Evolutionary conservation across 78 protist species (phyloP).

Genomic region (Dictyostelium brefeldianum): DNA sequence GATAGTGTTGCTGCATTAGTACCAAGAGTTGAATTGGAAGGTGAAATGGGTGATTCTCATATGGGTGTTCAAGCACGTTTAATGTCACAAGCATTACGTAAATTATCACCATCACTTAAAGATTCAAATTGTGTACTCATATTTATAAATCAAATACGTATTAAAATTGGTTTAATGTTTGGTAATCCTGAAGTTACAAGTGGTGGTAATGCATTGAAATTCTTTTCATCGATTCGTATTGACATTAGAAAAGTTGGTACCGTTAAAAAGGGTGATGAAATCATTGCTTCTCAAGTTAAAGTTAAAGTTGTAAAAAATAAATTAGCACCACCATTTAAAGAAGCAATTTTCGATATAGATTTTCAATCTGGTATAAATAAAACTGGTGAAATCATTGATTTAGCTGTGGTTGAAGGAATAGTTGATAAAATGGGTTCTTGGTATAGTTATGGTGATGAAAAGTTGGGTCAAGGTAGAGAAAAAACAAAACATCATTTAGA

Average conservation of each 20-base stretch:
- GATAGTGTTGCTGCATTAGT: conserved; percentile 89
- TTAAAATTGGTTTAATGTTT: conserved; percentile 90
- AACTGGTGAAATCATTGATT: conserved; percentile 83
- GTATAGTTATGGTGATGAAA: conserved; percentile 58
- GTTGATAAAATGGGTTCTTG: conserved; percentile 84
- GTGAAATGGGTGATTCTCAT: conserved; percentile 88
- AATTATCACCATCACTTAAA: conserved; percentile 77
- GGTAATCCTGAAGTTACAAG: conserved; percentile 87
- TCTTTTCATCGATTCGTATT: conserved; percentile 66
- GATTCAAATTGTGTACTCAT: conserved; percentile 74
- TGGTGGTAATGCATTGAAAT: conserved; percentile 89
- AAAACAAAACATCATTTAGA: conserved; percentile 77
- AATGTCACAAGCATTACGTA: conserved; percentile 87
- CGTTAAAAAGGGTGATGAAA: conserved; percentile 80
- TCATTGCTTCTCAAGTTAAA: conserved; percentile 52
- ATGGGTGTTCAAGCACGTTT: conserved; percentile 87
- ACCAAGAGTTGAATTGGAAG: conserved; percentile 86
- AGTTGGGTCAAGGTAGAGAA: conserved; percentile 83
- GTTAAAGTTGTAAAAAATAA: conserved; percentile 86
- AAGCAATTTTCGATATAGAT: conserved; percentile 86
- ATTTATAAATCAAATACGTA: conserved; percentile 86
- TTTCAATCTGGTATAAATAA: conserved; percentile 75
- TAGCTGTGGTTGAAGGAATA: conserved; percentile 62
- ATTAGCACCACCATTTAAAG: conserved; percentile 86
- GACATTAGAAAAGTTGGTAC: conserved; percentile 81